Evolutionary conservation across 1,284 basidiomycete species (phyloP).

Genomic region (Mycena citricolor): DNA sequence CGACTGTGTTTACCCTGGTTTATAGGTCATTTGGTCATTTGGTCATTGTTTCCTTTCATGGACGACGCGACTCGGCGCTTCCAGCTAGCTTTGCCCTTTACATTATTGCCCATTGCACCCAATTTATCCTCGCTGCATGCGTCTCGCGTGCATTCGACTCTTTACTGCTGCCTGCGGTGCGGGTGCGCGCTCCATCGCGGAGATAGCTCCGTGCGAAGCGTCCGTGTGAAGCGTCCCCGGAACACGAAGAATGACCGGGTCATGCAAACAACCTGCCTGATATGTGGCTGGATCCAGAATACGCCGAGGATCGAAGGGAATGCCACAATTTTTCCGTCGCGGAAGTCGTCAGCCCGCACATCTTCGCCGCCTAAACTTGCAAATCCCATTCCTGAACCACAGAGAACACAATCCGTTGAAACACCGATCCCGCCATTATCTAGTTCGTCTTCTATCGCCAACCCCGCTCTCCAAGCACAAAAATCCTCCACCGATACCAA

Average conservation of each 20-base stretch:
- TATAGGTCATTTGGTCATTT: no score
- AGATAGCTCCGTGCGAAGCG: slow-evolving; percentile 16
- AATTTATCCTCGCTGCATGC: slow-evolving; percentile 61
- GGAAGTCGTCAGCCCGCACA: no score
- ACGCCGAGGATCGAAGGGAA: slow-evolving; percentile 8
- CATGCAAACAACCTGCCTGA: slow-evolving; percentile 20
- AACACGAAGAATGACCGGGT: background rate
- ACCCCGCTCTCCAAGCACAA: no score
- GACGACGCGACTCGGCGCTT: slow-evolving; percentile 45
- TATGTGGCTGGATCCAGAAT: slow-evolving; percentile 15
- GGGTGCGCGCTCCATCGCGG: slow-evolving; percentile 15
- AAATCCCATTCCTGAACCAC: no score
- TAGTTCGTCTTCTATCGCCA: no score
- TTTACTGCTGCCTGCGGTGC: slow-evolving; percentile 10
- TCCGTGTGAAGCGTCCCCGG: slow-evolving; percentile 8
- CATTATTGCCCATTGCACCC: slow-evolving; percentile 49
- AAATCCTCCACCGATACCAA: no score
- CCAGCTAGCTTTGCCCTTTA: slow-evolving; percentile 45
- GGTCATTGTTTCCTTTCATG: slow-evolving; percentile 21
- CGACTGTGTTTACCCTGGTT: no score
- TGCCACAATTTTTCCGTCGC: slow-evolving; percentile 18
- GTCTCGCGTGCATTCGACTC: slow-evolving; percentile 32
- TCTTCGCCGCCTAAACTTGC: no score
- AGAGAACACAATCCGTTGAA: no score
- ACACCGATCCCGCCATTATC: no score